Conservation (phyloP, 1,284 basidiomycete species). For the Ceraceosorus bombacis region DNA sequence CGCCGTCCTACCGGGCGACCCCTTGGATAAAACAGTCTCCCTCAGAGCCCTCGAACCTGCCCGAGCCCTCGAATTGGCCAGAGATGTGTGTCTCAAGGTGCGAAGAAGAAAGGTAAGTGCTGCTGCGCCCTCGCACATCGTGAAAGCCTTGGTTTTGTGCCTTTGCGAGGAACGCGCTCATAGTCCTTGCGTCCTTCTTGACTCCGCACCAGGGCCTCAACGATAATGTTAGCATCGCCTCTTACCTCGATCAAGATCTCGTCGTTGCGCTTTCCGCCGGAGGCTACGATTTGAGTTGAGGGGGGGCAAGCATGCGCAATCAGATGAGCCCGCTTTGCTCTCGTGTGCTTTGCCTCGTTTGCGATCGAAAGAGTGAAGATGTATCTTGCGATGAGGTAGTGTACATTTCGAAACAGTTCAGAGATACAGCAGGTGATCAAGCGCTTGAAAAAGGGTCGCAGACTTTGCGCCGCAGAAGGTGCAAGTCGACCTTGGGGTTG, state of each 20-base stretch:
- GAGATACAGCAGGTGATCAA: too few species aligned
- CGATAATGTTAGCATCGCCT: conserved; percentile 27
- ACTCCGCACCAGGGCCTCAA: conserved; percentile 18
- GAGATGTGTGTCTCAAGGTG: conserved; percentile 89
- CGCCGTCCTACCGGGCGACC: conserved; percentile 96
- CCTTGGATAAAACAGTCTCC: conserved; percentile 89
- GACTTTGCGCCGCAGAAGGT: too few species aligned
- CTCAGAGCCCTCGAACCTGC: conserved; percentile 93
- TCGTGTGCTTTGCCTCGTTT: too few species aligned
- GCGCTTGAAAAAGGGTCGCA: too few species aligned
- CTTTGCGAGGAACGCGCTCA: neutral
- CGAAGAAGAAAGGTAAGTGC: conserved; percentile 70
- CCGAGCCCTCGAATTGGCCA: conserved; percentile 68
- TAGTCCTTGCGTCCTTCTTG: neutral
- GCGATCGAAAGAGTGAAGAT: too few species aligned
- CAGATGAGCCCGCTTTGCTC: too few species aligned
- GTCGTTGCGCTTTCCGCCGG: conserved; percentile 35
- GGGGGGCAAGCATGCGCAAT: too few species aligned
- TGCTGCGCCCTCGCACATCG: neutral
- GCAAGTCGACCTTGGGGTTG: too few species aligned
- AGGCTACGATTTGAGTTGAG: conserved; percentile 11
- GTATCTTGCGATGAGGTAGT: too few species aligned
- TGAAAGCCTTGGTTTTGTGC: neutral
- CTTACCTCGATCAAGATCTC: conserved; percentile 45
- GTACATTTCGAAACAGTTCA: too few species aligned